Conservation (phyloP, 1,284 basidiomycete species). For the Flammula alnicola region DNA sequence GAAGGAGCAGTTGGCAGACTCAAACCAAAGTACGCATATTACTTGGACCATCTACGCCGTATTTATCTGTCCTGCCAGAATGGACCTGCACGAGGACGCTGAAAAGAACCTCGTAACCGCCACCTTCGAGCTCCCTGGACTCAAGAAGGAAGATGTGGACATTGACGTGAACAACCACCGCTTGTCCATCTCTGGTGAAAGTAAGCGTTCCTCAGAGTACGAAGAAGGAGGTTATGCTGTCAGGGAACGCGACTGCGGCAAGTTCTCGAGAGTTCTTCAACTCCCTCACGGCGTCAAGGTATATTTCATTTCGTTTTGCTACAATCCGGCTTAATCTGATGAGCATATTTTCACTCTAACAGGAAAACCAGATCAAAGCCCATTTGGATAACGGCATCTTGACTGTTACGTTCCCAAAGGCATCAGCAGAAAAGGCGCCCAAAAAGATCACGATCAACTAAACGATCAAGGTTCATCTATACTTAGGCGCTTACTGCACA, state of each 20-base stretch:
- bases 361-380: constrained; percentile 23
- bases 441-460: constrained; percentile 19
- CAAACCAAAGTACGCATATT: no score
- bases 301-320: constrained; percentile 6
- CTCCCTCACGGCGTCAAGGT: constrained; percentile 42
- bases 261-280: constrained; percentile 39
- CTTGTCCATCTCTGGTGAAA: constrained; percentile 41
- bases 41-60: neutral
- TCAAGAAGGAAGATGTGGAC: constrained; percentile 42
- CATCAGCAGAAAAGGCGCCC: constrained; percentile 11
- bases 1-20: no score
- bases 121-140: constrained; percentile 48
- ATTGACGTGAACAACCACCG: constrained; percentile 41
- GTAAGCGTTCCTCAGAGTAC: constrained; percentile 22
- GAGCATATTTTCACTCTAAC: neutral
- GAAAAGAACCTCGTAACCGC: constrained; percentile 41
- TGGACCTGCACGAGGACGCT: constrained; percentile 36
- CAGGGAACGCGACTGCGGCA: constrained; percentile 39
- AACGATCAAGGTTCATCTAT: neutral
- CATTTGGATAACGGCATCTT: constrained; percentile 20
- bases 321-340: neutral
- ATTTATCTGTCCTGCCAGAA: constrained; percentile 23
- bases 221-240: constrained; percentile 36
- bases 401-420: constrained; percentile 17
- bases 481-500: neutral